These are phyloP conservation scores for Zymoseptoria ardabiliae DNA, from an alignment of 2,329 filamentous ascomycete genomes.

Conservation along the genomic window DNA sequence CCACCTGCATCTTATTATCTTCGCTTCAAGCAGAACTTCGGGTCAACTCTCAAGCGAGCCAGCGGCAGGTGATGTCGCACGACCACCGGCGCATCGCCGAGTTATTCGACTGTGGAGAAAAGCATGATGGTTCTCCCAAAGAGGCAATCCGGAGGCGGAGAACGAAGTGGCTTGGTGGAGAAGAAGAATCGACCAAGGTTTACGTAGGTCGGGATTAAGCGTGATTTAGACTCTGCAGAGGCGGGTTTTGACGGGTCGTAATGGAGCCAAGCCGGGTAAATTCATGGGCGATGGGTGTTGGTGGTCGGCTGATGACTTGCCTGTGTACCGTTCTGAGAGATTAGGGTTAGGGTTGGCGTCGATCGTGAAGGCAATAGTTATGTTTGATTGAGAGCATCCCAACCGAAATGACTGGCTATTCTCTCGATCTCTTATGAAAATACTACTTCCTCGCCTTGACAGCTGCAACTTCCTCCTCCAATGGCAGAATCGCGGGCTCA, in stretches of 20 bases:
- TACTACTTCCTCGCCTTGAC: slow-evolving; percentile 15
- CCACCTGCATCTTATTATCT: neutral
- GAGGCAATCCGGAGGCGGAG: slow-evolving; percentile 1
- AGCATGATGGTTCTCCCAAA: neutral
- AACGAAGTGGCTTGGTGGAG: neutral
- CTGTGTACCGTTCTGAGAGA: no score
- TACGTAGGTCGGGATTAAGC: neutral
- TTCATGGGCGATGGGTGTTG: neutral
- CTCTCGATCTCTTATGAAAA: no score
- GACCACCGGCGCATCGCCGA: neutral
- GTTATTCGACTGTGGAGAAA: neutral
- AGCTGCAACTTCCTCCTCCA: slow-evolving; percentile 69
- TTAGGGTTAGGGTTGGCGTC: no score
- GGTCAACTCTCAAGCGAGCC: neutral
- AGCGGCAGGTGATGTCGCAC: neutral
- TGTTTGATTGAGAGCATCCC: no score
- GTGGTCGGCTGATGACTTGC: no score
- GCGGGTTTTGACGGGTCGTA: neutral
- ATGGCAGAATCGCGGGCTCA: slow-evolving; percentile 68
- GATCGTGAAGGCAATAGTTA: no score
- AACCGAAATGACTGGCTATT: no score
- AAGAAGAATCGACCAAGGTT: neutral
- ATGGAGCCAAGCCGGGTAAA: neutral
- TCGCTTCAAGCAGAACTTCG: neutral
- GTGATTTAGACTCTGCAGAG: neutral